Base-by-base conservation (phyloP, 2,329 filamentous ascomycete species). In the Colletotrichum ledebouriae region DNA sequence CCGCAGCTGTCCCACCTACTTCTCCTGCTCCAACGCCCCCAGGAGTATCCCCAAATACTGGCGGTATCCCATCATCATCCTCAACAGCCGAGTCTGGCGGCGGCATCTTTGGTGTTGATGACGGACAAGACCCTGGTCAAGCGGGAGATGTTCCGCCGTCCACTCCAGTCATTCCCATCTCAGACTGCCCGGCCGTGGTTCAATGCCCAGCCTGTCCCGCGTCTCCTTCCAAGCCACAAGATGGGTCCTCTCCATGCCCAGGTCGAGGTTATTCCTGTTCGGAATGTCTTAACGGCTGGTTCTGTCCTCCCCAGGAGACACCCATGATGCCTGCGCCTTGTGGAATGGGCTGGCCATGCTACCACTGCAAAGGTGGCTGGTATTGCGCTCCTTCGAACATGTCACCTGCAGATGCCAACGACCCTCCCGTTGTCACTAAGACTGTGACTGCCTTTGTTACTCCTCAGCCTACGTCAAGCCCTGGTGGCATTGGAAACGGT, bases 281-380 rank as follows among this genome's bases (percentile, higher is more conserved):
- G 3, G 75, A 78, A 17, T 78, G 76, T 42, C 71, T 74, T 6
- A 69, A 76, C 47, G 75, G 76, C 6, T 75, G 75, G 75, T 77
- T 78, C 49, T 78, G 75, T 56, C 76, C 76, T 46, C 75, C 76
- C 6, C 68, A 72, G 47, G 73, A 78, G 63, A 77, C 76, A 3
- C 75, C 75, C n/a, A 72, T 75, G 25, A 74, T 75, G 39, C 68
- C 57, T 6, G 73, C 72, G 3, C 72, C 75, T 2, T 77, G 76
- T 46, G 76, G 75, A 0, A 65, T 74, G 44, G 76, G 76, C 6
- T 78, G 76, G 76, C 75, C 75, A 22, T 78, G 76, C 25, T 74
- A 74, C 42, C 75, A 78, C 46, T 77, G 76, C 55, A 59, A 67
- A 37, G 72, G 72, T 3, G 76, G 76, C 12, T 77, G 71, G 64